phyloP scores from a whole-genome alignment of 371 early-diverging fungal species.

The Polyrhizophydium stewartii region DNA sequence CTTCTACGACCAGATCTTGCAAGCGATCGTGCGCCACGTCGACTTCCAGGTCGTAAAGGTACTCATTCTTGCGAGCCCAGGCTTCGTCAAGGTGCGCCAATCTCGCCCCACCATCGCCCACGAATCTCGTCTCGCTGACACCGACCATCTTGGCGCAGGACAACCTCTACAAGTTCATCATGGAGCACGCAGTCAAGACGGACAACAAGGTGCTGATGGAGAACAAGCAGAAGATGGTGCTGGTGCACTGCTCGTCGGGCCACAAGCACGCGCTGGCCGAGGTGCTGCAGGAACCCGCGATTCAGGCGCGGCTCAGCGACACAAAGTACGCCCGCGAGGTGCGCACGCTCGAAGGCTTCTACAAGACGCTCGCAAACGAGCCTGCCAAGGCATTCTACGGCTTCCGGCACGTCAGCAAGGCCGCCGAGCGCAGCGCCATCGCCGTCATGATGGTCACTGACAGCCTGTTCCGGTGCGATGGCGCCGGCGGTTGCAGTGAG shows the following conservation, averaged over 20 bases:
- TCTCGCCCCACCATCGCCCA: too few species aligned
- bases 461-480: conserved; percentile 70
- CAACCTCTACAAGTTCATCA: conserved; percentile 76
- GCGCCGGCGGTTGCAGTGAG: too few species aligned
- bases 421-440: conserved; percentile 36
- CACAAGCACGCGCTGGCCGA: conserved; percentile 93
- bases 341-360: conserved; percentile 76
- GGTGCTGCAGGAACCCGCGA: conserved; percentile 82
- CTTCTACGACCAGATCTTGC: conserved; percentile 89
- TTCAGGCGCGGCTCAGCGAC: conserved; percentile 76
- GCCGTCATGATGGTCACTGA: conserved; percentile 81
- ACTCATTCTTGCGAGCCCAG: conserved; percentile 91
- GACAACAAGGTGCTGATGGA: conserved; percentile 79
- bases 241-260: conserved; percentile 89
- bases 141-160: too few species aligned
- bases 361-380: conserved; percentile 81
- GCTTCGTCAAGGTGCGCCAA: conserved; percentile 76
- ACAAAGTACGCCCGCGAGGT: conserved; percentile 91
- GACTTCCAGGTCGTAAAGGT: conserved; percentile 89
- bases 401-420: conserved; percentile 74
- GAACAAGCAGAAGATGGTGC: conserved; percentile 76
- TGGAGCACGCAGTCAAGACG: conserved; percentile 78
- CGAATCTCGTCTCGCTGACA: too few species aligned
- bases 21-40: conserved; percentile 79
- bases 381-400: conserved; percentile 93